These are phyloP conservation scores for Calcarisporium arbuscula DNA, from an alignment of 2,329 filamentous ascomycete species.

Conservation along the genomic window DNA sequence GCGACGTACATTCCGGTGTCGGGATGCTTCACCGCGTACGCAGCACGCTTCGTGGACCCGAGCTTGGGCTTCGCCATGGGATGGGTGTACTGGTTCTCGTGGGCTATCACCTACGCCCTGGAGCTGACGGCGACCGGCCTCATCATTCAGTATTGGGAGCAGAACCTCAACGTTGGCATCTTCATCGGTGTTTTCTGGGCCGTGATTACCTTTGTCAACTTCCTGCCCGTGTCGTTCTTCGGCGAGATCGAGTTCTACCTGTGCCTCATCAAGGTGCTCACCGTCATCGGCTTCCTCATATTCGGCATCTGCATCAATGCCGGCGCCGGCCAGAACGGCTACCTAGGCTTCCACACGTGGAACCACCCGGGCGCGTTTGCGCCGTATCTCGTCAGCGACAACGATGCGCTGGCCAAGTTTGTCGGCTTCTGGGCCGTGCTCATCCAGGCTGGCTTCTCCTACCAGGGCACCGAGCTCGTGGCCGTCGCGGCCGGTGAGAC, in stretches of 20 bases:
- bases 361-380: constrained; percentile 58
- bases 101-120: constrained; percentile 64
- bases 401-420: constrained; percentile 53
- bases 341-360: constrained; percentile 68
- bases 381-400: constrained; percentile 46
- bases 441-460: constrained; percentile 60
- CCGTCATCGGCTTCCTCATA: constrained; percentile 66
- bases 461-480: constrained; percentile 32
- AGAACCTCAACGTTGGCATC: constrained; percentile 55
- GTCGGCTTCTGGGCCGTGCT: constrained; percentile 62
- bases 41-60: constrained; percentile 55
- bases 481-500: neutral
- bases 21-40: constrained; percentile 57
- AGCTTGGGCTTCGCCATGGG: constrained; percentile 45
- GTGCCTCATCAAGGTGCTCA: constrained; percentile 66
- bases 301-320: constrained; percentile 68
- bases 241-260: constrained; percentile 75
- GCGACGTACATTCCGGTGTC: constrained; percentile 55
- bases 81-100: constrained; percentile 63
- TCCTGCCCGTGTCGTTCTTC: constrained; percentile 63
- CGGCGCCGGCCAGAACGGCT: constrained; percentile 60
- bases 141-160: constrained; percentile 69
- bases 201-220: constrained; percentile 60
- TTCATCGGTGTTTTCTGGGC: constrained; percentile 68
- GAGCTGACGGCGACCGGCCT: constrained; percentile 65